Percentiles rank a stretch among this genome's conserved stretches.
phyloP scores from a whole-genome alignment of 805 yeast species.

The Saturnispora mendoncae region DNA sequence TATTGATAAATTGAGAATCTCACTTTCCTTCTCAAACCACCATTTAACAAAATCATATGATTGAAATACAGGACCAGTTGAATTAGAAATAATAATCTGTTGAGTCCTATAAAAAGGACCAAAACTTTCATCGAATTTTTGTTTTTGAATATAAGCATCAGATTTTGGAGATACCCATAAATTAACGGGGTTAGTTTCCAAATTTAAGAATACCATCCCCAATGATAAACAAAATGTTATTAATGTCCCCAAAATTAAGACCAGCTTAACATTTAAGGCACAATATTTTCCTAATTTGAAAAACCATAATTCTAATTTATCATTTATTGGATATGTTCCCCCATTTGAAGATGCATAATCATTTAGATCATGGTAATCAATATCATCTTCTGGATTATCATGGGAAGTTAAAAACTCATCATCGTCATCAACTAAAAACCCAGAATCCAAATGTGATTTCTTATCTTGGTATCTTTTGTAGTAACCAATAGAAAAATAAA shows the following conservation, averaged over 20 bases:
- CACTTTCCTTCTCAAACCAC: constrained; percentile 80
- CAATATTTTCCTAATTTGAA: constrained; percentile 48
- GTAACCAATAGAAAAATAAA: constrained; percentile 1
- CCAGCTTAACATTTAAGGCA: constrained; percentile 48
- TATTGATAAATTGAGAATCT: constrained; percentile 33
- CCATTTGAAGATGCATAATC: constrained; percentile 22
- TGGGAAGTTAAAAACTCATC: constrained; percentile 6
- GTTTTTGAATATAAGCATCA: constrained; percentile 57
- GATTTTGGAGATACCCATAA: constrained; percentile 85
- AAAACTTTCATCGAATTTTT: constrained; percentile 66
- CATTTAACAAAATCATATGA: constrained; percentile 64
- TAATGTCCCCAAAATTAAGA: constrained; percentile 36
- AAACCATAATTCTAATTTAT: constrained; percentile 39
- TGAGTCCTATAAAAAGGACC: constrained; percentile 90
- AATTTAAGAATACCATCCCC: constrained; percentile 41
- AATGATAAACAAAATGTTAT: constrained; percentile 40
- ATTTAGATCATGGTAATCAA: constrained; percentile 5
- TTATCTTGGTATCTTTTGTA: neutral
- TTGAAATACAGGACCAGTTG: constrained; percentile 53
- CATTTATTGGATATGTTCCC: constrained; percentile 43
- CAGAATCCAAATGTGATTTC: neutral
- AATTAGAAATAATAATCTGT: constrained; percentile 67
- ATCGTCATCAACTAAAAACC: constrained; percentile 12
- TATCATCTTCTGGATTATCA: neutral
- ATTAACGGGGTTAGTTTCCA: constrained; percentile 74